phyloP scores from a whole-genome alignment of 1,284 basidiomycete genomes.

The Sanghuangporus weigelae region DNA sequence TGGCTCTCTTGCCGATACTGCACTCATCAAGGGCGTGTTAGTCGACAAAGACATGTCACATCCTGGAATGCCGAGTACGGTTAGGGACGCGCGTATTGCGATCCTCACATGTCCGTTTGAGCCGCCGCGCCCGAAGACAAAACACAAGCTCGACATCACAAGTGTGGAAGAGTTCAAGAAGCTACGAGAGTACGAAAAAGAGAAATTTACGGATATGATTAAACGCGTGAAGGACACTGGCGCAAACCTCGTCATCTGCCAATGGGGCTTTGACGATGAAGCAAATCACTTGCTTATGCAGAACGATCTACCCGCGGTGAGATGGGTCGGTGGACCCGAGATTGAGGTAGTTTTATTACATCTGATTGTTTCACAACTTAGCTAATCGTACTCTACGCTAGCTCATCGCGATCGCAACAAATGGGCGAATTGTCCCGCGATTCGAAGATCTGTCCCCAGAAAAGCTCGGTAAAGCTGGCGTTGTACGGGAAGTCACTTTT shows the following conservation, averaged over 20 bases:
- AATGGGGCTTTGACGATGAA: conserved; percentile 99
- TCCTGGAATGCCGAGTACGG: conserved; percentile 91
- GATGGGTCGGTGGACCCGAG: conserved; percentile 99
- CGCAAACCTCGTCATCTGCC: conserved; percentile 97
- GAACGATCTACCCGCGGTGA: conserved; percentile 95
- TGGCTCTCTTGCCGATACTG: conserved; percentile 92
- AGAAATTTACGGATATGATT: conserved; percentile 97
- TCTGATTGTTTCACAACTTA: conserved; percentile 5
- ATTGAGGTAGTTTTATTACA: conserved; percentile 67
- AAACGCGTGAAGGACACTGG: conserved; percentile 96
- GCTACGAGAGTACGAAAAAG: conserved; percentile 91
- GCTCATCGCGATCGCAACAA: conserved; percentile 98
- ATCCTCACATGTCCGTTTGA: conserved; percentile 99
- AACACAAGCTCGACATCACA: conserved; percentile 98
- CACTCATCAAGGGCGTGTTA: conserved; percentile 91
- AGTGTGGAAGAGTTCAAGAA: conserved; percentile 98
- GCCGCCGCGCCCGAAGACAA: conserved; percentile 97
- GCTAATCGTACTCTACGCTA: conserved; percentile 27
- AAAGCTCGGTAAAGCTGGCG: conserved; percentile 90
- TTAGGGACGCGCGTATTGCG: conserved; percentile 88
- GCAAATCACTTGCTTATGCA: conserved; percentile 98
- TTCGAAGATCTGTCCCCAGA: conserved; percentile 92
- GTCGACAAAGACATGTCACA: conserved; percentile 99
- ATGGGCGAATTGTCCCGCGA: conserved; percentile 95
- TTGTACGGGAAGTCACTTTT: conserved; percentile 92